Conservation (phyloP, 2,329 filamentous ascomycete species). For the Penicillium italicum region DNA sequence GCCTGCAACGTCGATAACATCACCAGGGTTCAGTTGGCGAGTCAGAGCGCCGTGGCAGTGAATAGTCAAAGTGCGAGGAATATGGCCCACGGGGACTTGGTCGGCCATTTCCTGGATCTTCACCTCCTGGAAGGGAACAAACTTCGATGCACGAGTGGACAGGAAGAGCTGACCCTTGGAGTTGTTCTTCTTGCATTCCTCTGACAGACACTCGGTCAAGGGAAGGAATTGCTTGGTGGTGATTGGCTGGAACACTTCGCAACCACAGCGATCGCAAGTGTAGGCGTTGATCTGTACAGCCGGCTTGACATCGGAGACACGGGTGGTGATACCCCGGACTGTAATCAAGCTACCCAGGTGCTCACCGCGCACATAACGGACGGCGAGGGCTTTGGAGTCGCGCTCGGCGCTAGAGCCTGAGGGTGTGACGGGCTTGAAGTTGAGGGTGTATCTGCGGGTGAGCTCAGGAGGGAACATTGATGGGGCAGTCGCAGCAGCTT, state of each 20-base stretch:
- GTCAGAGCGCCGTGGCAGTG: slow-evolving; percentile 85
- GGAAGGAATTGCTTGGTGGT: slow-evolving; percentile 88
- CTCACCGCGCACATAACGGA: slow-evolving; percentile 87
- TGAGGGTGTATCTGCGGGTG: slow-evolving; percentile 88
- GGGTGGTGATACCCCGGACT: slow-evolving; percentile 85
- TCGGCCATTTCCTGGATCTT: slow-evolving; percentile 99
- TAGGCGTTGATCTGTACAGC: slow-evolving; percentile 97
- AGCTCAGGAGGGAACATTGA: slow-evolving; percentile 88
- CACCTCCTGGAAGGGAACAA: slow-evolving; percentile 94
- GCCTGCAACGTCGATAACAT: slow-evolving; percentile 88
- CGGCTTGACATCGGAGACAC: slow-evolving; percentile 96
- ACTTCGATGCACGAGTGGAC: slow-evolving; percentile 94
- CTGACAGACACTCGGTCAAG: slow-evolving; percentile 78
- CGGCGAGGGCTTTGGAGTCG: slow-evolving; percentile 68
- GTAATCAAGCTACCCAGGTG: slow-evolving; percentile 93
- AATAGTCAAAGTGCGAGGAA: slow-evolving; percentile 84
- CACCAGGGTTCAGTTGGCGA: slow-evolving; percentile 84
- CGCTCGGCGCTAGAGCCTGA: slow-evolving; percentile 62
- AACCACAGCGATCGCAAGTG: slow-evolving; percentile 92
- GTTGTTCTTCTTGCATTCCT: slow-evolving; percentile 87
- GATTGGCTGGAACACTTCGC: slow-evolving; percentile 95
- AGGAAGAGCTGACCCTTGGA: slow-evolving; percentile 90
- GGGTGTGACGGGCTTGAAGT: slow-evolving; percentile 87
- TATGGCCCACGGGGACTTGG: slow-evolving; percentile 96
- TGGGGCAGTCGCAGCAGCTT: slow-evolving; percentile 59